Conservation (phyloP, 768 basidiomycete species). For the Suillus plorans region DNA sequence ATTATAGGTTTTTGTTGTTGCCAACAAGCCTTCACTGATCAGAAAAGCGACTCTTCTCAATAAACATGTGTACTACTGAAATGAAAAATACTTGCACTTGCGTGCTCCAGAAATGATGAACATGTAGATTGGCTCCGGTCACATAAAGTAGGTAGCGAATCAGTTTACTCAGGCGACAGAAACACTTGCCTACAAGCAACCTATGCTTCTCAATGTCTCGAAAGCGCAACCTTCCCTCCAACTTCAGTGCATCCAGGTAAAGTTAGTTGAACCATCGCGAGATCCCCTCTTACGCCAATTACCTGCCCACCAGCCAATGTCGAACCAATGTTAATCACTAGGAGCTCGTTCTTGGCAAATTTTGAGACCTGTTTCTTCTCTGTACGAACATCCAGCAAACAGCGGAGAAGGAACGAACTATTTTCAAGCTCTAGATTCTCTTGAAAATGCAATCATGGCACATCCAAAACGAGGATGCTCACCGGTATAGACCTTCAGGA, state of each 20-base stretch:
- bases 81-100: too few relatives aligned
- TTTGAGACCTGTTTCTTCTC: constrained; percentile 88
- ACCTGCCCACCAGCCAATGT: constrained; percentile 97
- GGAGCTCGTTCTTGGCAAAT: constrained; percentile 84
- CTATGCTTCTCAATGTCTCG: constrained; percentile 96
- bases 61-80: too few relatives aligned
- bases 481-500: too few relatives aligned
- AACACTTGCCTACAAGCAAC: constrained; percentile 56
- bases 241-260: constrained; percentile 97
- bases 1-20: too few relatives aligned
- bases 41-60: too few relatives aligned
- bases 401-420: constrained; percentile 78
- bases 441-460: not conserved
- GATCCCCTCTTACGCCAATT: constrained; percentile 88
- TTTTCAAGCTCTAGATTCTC: constrained; percentile 60
- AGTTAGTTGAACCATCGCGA: constrained; percentile 91
- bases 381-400: constrained; percentile 80
- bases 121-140: too few relatives aligned
- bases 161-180: constrained; percentile 55
- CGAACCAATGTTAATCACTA: constrained; percentile 97
- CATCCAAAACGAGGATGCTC: not conserved
- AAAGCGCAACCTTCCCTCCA: constrained; percentile 95
- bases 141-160: constrained; percentile 3
- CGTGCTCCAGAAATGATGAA: too few relatives aligned
- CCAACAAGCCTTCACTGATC: too few relatives aligned